A percentile compares a stretch with the other conserved stretches of the same genome.
Conservation (phyloP, 257 asterid genomes). For the Lavandula angustifolia region DNA sequence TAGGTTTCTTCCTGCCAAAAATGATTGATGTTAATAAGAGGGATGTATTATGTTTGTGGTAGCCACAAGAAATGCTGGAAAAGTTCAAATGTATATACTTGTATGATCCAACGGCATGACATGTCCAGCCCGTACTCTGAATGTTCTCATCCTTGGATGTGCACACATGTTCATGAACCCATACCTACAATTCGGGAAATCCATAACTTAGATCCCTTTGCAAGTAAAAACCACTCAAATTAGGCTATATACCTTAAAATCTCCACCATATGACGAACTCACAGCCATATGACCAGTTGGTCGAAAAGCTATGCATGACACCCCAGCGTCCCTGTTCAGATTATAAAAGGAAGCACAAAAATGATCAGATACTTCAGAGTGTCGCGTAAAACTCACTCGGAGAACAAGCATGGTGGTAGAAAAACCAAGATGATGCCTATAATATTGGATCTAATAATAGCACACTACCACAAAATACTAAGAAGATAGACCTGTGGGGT, state of each 20-base stretch:
- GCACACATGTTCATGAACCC: slow-evolving; percentile 54
- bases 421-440: not conserved
- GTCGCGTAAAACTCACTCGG: not conserved
- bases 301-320: slow-evolving; percentile 78
- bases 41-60: slow-evolving; percentile 5
- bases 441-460: slow-evolving; percentile 13
- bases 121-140: slow-evolving; percentile 74
- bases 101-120: slow-evolving; percentile 98
- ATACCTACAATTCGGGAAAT: slow-evolving; percentile 52
- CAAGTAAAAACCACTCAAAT: slow-evolving; percentile 22
- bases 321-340: slow-evolving; percentile 59
- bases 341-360: slow-evolving; percentile 27
- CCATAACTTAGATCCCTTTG: slow-evolving; percentile 20
- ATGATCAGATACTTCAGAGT: slow-evolving; percentile 6
- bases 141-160: slow-evolving; percentile 41
- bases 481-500: slow-evolving; percentile 80
- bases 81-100: slow-evolving; percentile 50
- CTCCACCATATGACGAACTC: slow-evolving; percentile 81
- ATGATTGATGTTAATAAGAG: slow-evolving; percentile 17
- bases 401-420: slow-evolving; percentile 3
- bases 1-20: slow-evolving; percentile 73
- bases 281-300: slow-evolving; percentile 78
- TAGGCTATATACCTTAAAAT: slow-evolving; percentile 67
- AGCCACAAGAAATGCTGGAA: slow-evolving; percentile 9
- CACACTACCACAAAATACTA: slow-evolving; percentile 12